These are phyloP conservation scores for Podila epigama DNA, from an alignment of 192 early-diverging fungal species.

Conservation along the genomic window DNA sequence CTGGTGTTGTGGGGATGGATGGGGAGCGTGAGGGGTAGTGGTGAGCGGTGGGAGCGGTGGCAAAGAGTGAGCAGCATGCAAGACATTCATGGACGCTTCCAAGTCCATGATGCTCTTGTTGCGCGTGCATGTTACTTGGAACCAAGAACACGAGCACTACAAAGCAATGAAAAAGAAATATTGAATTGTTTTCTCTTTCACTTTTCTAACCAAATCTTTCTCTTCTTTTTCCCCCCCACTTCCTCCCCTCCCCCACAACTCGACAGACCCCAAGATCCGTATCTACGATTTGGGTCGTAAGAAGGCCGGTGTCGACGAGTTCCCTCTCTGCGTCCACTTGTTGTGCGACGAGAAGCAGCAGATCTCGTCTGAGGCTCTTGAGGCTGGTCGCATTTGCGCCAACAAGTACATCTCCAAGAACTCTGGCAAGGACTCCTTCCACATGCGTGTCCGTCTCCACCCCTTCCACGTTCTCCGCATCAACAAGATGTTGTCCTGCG, in stretches of 20 bases:
- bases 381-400: constrained; percentile 96
- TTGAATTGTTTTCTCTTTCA: too few relatives aligned
- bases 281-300: constrained; percentile 98
- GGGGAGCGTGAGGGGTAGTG: too few relatives aligned
- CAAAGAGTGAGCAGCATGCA: too few relatives aligned
- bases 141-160: background rate
- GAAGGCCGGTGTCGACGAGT: constrained; percentile 97
- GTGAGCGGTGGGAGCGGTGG: too few relatives aligned
- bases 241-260: too few relatives aligned
- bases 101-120: too few relatives aligned
- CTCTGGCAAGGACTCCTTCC: constrained; percentile 99
- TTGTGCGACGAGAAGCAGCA: constrained; percentile 98
- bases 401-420: constrained; percentile 99
- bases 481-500: constrained; percentile 99
- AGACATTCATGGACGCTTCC: too few relatives aligned
- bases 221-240: background rate
- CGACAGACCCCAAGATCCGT: constrained; percentile 96
- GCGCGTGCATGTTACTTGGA: too few relatives aligned
- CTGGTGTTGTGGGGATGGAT: too few relatives aligned
- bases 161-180: background rate
- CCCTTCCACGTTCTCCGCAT: constrained; percentile 99
- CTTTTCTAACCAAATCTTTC: background rate
- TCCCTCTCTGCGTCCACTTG: constrained; percentile 96
- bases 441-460: constrained; percentile 98
- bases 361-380: constrained; percentile 97